phyloP scores from a whole-genome alignment of 2,329 filamentous ascomycete species.

The Pseudohalonectria lignicola region DNA sequence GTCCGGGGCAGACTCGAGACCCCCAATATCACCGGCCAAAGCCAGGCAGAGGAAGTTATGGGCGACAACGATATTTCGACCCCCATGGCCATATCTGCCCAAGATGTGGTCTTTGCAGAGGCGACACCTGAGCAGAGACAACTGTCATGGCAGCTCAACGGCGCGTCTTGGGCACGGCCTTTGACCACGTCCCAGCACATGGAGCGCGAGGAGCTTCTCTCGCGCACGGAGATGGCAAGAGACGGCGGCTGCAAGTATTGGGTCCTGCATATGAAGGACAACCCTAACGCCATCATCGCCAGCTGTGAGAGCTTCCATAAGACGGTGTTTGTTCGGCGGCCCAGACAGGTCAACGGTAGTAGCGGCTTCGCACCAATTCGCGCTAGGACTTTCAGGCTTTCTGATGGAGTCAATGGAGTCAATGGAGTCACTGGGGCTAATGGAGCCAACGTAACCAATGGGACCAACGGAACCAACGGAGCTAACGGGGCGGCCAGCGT shows the following conservation, averaged over 20 bases:
- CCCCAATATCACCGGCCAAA: no score
- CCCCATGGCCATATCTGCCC: constrained; percentile 1
- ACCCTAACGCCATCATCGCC: constrained; percentile 18
- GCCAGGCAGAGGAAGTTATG: constrained; percentile 1
- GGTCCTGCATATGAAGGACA: constrained; percentile 16
- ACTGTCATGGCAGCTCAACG: constrained; percentile 18
- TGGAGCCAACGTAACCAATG: not conserved
- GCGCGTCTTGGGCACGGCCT: constrained; percentile 16
- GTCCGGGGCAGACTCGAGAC: no score
- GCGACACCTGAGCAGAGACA: constrained; percentile 17
- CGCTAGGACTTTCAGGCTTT: no score
- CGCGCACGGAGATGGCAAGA: constrained; percentile 13
- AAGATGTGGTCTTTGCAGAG: constrained; percentile 15
- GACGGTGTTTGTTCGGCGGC: constrained; percentile 1
- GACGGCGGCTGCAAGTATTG: constrained; percentile 17
- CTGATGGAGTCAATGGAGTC: no score
- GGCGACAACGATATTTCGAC: constrained; percentile 9
- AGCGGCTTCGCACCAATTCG: no score
- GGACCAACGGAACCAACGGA: not conserved
- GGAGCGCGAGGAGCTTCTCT: constrained; percentile 15
- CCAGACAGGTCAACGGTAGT: not conserved
- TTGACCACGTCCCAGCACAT: constrained; percentile 17
- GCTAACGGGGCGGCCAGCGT: constrained; percentile 9
- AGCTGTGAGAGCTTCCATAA: constrained; percentile 18
- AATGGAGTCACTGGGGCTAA: not conserved